Percentiles rank a stretch among this genome's conserved stretches.
These are phyloP conservation scores for Calonectria honghensis DNA, from an alignment of 2,329 filamentous ascomycete genomes.

Conservation along the genomic window DNA sequence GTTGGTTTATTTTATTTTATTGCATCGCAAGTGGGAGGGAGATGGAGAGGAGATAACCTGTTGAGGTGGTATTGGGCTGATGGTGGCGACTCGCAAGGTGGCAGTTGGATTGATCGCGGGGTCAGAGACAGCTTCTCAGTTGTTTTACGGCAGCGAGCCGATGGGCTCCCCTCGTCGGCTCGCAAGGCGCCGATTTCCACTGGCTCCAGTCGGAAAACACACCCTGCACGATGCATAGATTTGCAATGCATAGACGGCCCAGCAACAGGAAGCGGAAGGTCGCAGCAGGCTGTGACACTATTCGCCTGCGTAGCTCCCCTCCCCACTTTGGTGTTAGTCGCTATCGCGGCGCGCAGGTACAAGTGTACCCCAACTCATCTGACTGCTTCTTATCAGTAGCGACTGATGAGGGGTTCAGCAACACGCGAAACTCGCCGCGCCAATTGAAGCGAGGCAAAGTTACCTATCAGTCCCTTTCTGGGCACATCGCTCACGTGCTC, in stretches of 20 bases:
- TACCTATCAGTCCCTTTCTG: conserved; percentile 19
- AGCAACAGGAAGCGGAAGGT: conserved; percentile 25
- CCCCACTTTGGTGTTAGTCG: conserved; percentile 40
- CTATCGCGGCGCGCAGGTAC: conserved; percentile 30
- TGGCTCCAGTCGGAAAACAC: conserved; percentile 6
- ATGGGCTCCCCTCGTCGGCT: background rate
- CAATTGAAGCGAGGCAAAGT: background rate
- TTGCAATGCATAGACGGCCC: background rate
- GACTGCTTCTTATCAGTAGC: conserved; percentile 43
- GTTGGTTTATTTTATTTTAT: background rate
- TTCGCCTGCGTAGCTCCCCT: conserved; percentile 1
- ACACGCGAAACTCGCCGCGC: conserved; percentile 4
- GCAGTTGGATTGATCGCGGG: conserved; percentile 25
- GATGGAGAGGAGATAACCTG: background rate
- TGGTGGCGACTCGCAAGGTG: background rate
- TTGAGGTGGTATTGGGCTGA: conserved; percentile 6
- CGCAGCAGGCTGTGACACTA: background rate
- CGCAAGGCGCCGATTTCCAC: conserved; percentile 21
- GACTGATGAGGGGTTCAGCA: conserved; percentile 35
- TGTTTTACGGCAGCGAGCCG: conserved; percentile 4
- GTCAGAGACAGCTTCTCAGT: background rate
- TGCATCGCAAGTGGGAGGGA: background rate
- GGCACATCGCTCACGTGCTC: background rate
- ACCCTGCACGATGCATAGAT: conserved; percentile 3
- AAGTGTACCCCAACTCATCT: conserved; percentile 26